Evolutionary conservation across 768 basidiomycete genomes (phyloP).

Genomic region (Lepiota venenata): DNA sequence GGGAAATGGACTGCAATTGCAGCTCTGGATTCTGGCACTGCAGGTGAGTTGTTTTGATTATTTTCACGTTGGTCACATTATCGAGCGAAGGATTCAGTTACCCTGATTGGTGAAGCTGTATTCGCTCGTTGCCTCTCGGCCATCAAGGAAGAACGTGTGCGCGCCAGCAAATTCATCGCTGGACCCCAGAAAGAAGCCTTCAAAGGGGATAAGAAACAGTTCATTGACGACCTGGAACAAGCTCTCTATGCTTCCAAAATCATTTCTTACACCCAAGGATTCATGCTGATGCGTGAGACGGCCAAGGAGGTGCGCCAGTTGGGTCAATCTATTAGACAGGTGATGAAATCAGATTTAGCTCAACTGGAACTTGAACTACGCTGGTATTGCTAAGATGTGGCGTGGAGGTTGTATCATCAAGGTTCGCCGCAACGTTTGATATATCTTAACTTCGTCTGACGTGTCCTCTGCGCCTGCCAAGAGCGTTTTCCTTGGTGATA

Average conservation of each 20-base stretch:
- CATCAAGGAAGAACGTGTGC: constrained; percentile 92
- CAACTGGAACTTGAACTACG: constrained; percentile 92
- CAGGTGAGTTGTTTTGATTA: constrained; percentile 49
- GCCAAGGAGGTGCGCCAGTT: constrained; percentile 74
- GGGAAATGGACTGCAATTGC: constrained; percentile 99
- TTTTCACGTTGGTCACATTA: constrained; percentile 3
- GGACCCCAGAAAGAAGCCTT: constrained; percentile 93
- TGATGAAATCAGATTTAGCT: constrained; percentile 35
- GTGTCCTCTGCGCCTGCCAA: constrained; percentile 16
- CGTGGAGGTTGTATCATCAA: constrained; percentile 99
- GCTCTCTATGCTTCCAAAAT: constrained; percentile 99
- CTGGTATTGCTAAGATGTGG: constrained; percentile 99
- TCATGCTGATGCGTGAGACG: constrained; percentile 99
- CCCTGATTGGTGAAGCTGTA: constrained; percentile 98
- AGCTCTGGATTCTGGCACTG: constrained; percentile 88
- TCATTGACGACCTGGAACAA: constrained; percentile 99
- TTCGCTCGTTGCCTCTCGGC: constrained; percentile 98
- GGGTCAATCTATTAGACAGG: not conserved
- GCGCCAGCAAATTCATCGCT: constrained; percentile 86
- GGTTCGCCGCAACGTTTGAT: constrained; percentile 32
- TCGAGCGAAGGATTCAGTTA: constrained; percentile 53
- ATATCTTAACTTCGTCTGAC: not conserved
- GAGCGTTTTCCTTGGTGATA: constrained; percentile 94
- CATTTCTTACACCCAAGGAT: constrained; percentile 99
- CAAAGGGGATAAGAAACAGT: constrained; percentile 97